phyloP scores from a whole-genome alignment of 306 rosid species.

The Prunus padus region DNA sequence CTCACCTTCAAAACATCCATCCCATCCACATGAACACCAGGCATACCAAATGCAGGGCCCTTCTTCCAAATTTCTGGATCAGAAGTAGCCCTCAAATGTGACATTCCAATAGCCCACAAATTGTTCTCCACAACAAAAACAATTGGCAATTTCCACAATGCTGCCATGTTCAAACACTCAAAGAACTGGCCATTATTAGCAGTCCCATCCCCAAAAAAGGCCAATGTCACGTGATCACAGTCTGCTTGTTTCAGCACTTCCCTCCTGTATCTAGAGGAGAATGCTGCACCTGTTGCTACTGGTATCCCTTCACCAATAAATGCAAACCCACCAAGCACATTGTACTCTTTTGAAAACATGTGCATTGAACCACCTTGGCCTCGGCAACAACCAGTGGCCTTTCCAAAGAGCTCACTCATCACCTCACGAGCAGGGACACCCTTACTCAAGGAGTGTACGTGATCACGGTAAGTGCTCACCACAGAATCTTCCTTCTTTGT shows the following conservation, averaged over 20 bases:
- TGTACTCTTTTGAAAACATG: conserved; percentile 94
- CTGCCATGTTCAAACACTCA: conserved; percentile 98
- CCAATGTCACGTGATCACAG: conserved; percentile 75
- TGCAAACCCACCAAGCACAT: conserved; percentile 90
- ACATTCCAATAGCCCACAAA: conserved; percentile 99
- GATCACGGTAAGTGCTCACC: conserved; percentile 95
- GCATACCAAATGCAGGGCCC: conserved; percentile 99
- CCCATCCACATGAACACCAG: conserved; percentile 97
- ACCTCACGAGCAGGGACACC: conserved; percentile 89
- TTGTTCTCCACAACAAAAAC: conserved; percentile 97
- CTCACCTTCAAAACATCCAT: conserved; percentile 99
- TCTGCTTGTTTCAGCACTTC: conserved; percentile 74
- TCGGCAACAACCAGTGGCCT: conserved; percentile 93
- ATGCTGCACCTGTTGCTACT: conserved; percentile 94
- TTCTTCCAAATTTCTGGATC: conserved; percentile 99
- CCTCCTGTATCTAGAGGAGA: conserved; percentile 73
- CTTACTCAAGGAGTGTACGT: conserved; percentile 96
- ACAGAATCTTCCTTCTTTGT: conserved; percentile 71
- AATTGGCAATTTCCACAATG: conserved; percentile 95
- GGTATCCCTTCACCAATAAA: conserved; percentile 99
- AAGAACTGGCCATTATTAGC: conserved; percentile 95
- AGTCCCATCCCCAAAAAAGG: conserved; percentile 96
- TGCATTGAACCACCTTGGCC: conserved; percentile 99
- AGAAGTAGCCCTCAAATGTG: conserved; percentile 91
- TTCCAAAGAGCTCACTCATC: conserved; percentile 99